Evolutionary conservation across 2,329 filamentous ascomycete species (phyloP).

Genomic region (Knufia fluminis): DNA sequence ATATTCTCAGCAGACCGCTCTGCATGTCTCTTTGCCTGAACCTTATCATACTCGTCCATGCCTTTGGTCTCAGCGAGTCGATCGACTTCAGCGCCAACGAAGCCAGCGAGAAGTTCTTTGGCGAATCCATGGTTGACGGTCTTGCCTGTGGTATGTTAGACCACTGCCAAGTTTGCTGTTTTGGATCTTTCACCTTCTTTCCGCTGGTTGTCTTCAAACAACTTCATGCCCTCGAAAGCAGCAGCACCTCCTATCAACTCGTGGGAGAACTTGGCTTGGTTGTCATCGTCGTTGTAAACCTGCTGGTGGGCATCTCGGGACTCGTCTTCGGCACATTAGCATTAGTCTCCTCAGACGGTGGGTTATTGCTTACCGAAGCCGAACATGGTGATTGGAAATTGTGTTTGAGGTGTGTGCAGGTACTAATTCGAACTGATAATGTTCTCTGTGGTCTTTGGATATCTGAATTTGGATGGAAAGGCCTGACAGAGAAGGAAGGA

Average conservation of each 20-base stretch:
- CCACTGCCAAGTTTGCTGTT: background rate
- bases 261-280: slow-evolving; percentile 59
- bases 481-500: background rate
- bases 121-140: slow-evolving; percentile 61
- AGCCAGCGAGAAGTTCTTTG: slow-evolving; percentile 63
- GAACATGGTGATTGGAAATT: background rate
- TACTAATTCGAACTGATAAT: background rate
- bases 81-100: slow-evolving; percentile 66
- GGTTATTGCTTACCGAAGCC: slow-evolving; percentile 8
- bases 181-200: slow-evolving; percentile 46
- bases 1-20: slow-evolving; percentile 48
- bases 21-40: slow-evolving; percentile 51
- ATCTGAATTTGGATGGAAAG: too few species aligned
- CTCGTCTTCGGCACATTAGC: slow-evolving; percentile 33
- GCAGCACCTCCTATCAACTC: slow-evolving; percentile 68
- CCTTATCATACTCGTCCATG: slow-evolving; percentile 48
- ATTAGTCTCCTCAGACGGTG: background rate
- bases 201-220: slow-evolving; percentile 67
- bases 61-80: slow-evolving; percentile 63
- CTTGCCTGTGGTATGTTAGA: slow-evolving; percentile 45
- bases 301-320: slow-evolving; percentile 46
- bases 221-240: slow-evolving; percentile 70
- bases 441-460: too few species aligned
- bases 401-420: background rate
- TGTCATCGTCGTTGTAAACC: slow-evolving; percentile 41